These are phyloP conservation scores for Camillea tinctor DNA, from an alignment of 2,329 filamentous ascomycete species.

Conservation along the genomic window DNA sequence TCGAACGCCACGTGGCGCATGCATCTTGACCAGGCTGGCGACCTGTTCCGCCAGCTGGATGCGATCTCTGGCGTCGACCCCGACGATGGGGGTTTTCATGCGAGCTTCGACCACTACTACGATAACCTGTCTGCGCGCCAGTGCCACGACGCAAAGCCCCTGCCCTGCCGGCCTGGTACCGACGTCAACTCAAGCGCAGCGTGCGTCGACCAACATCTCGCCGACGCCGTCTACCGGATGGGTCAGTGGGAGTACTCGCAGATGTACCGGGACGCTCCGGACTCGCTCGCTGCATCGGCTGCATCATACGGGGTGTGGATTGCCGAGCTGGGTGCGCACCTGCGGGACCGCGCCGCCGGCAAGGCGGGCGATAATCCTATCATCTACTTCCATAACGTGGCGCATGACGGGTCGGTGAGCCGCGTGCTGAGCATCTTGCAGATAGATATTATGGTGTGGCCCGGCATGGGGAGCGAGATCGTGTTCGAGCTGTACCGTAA, in stretches of 20 bases:
- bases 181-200: conserved; percentile 44
- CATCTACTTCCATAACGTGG: conserved; percentile 72
- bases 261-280: conserved; percentile 67
- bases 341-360: conserved; percentile 52
- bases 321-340: conserved; percentile 66
- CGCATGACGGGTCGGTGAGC: conserved; percentile 74
- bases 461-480: conserved; percentile 77
- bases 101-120: conserved; percentile 77
- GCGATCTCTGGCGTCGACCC: conserved; percentile 63
- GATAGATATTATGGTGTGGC: conserved; percentile 76
- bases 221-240: conserved; percentile 70
- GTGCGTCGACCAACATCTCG: conserved; percentile 62
- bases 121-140: conserved; percentile 79
- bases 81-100: conserved; percentile 62
- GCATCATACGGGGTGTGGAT: conserved; percentile 70
- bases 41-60: conserved; percentile 62
- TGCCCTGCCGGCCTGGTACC: conserved; percentile 62
- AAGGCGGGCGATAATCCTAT: conserved; percentile 36
- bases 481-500: conserved; percentile 68
- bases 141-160: conserved; percentile 70
- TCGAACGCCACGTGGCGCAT: conserved; percentile 55
- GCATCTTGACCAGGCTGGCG: conserved; percentile 58
- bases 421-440: conserved; percentile 69
- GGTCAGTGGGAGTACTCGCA: conserved; percentile 81
- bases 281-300: conserved; percentile 60